Percentiles rank a stretch among this genome's conserved stretches.
Conservation (phyloP, 2,329 filamentous ascomycete genomes). For the Scedosporium apiospermum region DNA sequence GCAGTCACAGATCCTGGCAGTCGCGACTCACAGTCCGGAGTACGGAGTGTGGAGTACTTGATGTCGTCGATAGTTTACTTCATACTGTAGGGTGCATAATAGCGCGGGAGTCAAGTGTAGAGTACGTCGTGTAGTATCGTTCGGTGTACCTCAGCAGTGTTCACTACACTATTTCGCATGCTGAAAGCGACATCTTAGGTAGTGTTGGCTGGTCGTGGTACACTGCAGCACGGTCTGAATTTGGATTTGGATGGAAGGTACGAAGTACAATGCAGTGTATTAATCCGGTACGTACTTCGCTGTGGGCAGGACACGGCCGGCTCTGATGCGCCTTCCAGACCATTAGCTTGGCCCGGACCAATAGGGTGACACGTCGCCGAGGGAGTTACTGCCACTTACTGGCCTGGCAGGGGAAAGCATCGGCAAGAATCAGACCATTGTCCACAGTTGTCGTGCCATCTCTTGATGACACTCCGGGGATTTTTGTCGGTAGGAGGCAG, state of each 20-base stretch:
- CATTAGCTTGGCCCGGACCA: neutral
- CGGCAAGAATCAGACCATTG: conserved; percentile 7
- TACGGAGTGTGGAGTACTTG: too few species aligned
- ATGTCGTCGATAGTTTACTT: too few species aligned
- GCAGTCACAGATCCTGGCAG: too few species aligned
- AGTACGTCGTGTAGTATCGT: too few species aligned
- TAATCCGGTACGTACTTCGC: neutral
- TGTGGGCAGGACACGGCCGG: neutral
- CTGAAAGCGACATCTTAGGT: too few species aligned
- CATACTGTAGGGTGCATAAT: too few species aligned
- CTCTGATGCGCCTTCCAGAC: neutral
- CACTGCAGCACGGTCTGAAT: neutral
- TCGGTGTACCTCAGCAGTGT: too few species aligned
- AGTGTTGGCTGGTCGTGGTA: too few species aligned
- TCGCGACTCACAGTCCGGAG: too few species aligned
- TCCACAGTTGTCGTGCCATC: conserved; percentile 4
- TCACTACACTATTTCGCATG: too few species aligned
- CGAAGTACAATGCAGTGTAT: neutral
- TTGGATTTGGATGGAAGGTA: neutral
- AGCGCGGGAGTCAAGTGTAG: too few species aligned
- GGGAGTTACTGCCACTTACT: neutral
- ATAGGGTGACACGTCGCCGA: conserved; percentile 4
- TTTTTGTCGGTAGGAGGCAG: neutral
- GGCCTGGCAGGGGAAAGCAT: conserved; percentile 4
- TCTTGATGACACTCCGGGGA: neutral